Evolutionary conservation across 495 filamentous ascomycete species (phyloP).

Genomic region (Penicillium egyptiacum): DNA sequence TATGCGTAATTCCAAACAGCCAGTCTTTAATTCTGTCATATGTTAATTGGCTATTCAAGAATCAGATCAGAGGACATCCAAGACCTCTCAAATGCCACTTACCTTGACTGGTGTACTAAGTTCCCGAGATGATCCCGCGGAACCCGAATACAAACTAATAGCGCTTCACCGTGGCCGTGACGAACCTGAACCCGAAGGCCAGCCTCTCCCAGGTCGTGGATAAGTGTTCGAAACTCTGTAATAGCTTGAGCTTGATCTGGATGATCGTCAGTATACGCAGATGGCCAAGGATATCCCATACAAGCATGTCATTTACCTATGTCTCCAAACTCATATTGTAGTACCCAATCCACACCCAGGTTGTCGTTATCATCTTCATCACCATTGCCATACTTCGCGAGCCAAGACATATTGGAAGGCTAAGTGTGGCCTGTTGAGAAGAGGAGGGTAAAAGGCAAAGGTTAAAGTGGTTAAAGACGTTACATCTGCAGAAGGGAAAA

Average conservation of each 20-base stretch:
- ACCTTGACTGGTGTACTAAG: conserved; percentile 66
- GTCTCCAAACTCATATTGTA: conserved; percentile 42
- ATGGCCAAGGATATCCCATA: background rate
- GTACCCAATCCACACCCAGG: conserved; percentile 46
- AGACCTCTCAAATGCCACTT: conserved; percentile 4
- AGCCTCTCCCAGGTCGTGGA: conserved; percentile 66
- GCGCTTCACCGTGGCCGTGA: conserved; percentile 68
- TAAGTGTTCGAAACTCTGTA: conserved; percentile 70
- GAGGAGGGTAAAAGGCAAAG: background rate
- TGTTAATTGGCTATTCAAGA: background rate
- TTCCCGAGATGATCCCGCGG: conserved; percentile 42
- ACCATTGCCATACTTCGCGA: conserved; percentile 24
- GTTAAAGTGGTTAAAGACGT: background rate
- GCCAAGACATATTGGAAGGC: conserved; percentile 26
- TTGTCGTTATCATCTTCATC: conserved; percentile 36
- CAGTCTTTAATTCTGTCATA: conserved; percentile 80
- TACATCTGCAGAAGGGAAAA: background rate
- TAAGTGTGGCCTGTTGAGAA: background rate
- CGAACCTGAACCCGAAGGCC: conserved; percentile 85
- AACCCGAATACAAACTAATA: conserved; percentile 79
- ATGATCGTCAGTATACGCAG: conserved; percentile 16
- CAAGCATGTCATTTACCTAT: conserved; percentile 27
- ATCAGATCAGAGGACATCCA: background rate
- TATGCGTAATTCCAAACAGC: conserved; percentile 79
- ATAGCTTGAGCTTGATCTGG: conserved; percentile 68